These are phyloP conservation scores for Debaryomyces fabryi DNA, from an alignment of 1,139 yeast species.

Conservation along the genomic window DNA sequence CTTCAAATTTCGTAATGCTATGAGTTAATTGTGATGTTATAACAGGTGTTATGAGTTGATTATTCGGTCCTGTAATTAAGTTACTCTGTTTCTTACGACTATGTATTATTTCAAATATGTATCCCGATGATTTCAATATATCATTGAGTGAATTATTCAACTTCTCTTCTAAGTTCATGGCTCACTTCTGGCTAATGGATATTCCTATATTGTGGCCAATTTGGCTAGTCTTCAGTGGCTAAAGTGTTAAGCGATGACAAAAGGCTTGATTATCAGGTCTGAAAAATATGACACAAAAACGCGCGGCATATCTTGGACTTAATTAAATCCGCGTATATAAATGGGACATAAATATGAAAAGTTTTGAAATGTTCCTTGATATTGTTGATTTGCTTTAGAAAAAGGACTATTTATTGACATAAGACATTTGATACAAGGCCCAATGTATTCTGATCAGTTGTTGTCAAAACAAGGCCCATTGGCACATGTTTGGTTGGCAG, in stretches of 20 bases:
- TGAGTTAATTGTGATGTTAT: constrained; percentile 43
- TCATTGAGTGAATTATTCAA: constrained; percentile 46
- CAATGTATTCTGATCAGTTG: constrained; percentile 45
- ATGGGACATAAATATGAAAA: constrained; percentile 9
- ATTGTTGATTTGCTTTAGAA: background rate
- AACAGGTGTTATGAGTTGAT: constrained; percentile 44
- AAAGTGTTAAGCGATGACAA: background rate
- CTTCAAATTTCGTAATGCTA: constrained; percentile 44
- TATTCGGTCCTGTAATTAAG: constrained; percentile 46
- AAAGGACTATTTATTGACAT: background rate
- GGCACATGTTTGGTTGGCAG: constrained; percentile 93
- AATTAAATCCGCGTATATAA: constrained; percentile 3
- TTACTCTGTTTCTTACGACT: constrained; percentile 48
- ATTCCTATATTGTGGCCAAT: background rate
- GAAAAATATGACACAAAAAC: constrained; percentile 10
- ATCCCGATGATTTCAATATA: constrained; percentile 46
- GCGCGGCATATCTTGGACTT: constrained; percentile 5
- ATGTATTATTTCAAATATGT: constrained; percentile 47
- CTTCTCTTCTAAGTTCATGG: constrained; percentile 45
- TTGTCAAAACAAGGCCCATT: constrained; percentile 76
- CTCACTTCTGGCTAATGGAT: background rate
- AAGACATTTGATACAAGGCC: background rate
- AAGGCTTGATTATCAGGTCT: background rate
- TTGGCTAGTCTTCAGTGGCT: background rate
- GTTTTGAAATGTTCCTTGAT: background rate